phyloP scores from a whole-genome alignment of 108 stramenopile genomes.

The Skeletonema grethae region DNA sequence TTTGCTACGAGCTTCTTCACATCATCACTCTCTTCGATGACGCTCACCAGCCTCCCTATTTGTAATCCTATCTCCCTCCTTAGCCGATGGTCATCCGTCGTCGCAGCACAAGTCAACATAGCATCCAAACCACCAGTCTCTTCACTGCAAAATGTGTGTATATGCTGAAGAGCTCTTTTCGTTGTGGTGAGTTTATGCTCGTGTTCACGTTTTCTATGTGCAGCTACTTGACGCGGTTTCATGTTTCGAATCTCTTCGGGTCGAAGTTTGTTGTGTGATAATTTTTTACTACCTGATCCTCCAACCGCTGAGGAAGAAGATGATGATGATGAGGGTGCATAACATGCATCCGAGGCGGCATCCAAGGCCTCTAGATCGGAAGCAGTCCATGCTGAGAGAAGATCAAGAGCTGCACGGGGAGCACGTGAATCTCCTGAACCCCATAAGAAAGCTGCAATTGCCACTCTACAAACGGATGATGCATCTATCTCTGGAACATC shows the following conservation, averaged over 20 bases:
- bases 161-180: constrained; percentile 61
- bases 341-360: constrained; percentile 54
- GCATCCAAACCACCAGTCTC: constrained; percentile 60
- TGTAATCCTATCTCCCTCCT: constrained; percentile 44
- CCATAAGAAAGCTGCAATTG: constrained; percentile 49
- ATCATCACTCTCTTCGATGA: constrained; percentile 56
- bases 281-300: constrained; percentile 25
- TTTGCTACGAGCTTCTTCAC: constrained; percentile 58
- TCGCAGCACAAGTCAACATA: constrained; percentile 50
- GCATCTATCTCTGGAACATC: constrained; percentile 43
- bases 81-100: constrained; percentile 52
- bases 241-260: constrained; percentile 58
- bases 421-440: constrained; percentile 18
- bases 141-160: constrained; percentile 44
- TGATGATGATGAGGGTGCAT: constrained; percentile 28
- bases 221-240: constrained; percentile 72
- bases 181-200: constrained; percentile 49
- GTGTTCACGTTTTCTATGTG: constrained; percentile 60
- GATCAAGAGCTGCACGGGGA: constrained; percentile 75
- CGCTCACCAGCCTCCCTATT: constrained; percentile 59
- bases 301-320: constrained; percentile 3
- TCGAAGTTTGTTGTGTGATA: constrained; percentile 16
- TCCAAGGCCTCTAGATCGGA: constrained; percentile 64
- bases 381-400: constrained; percentile 76
- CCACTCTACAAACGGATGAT: constrained; percentile 43